phyloP scores from a whole-genome alignment of 2,329 filamentous ascomycete genomes.

The Aspergillus amoenus region DNA sequence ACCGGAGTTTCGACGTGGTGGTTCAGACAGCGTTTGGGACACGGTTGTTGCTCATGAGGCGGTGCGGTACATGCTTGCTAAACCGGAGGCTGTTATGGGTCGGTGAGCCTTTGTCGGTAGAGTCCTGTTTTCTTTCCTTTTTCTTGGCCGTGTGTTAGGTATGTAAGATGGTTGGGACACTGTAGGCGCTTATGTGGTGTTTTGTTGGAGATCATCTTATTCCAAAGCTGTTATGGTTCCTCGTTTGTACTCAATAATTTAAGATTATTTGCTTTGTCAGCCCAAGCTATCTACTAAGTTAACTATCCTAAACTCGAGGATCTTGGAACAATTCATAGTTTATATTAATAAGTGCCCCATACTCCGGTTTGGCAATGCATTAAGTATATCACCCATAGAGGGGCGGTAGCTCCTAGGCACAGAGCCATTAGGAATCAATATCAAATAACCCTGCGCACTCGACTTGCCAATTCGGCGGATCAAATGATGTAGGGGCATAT shows the following conservation, averaged over 20 bases:
- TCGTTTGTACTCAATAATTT: neutral
- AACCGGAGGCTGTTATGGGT: conserved; percentile 37
- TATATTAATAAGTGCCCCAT: neutral
- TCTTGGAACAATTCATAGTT: neutral
- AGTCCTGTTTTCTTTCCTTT: neutral
- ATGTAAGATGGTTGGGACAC: conserved; percentile 1
- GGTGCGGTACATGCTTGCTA: conserved; percentile 61
- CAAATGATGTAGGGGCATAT: neutral
- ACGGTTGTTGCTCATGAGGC: conserved; percentile 61
- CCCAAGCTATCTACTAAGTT: neutral
- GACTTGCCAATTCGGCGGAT: neutral
- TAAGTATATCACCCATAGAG: neutral
- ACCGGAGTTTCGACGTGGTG: conserved; percentile 48
- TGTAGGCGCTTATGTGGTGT: conserved; percentile 28
- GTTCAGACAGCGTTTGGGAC: conserved; percentile 63
- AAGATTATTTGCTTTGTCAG: neutral
- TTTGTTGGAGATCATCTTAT: conserved; percentile 18
- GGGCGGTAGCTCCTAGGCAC: neutral
- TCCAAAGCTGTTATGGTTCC: conserved; percentile 6
- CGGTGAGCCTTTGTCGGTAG: conserved; percentile 13
- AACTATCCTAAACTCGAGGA: neutral
- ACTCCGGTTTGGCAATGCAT: neutral
- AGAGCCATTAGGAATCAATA: neutral
- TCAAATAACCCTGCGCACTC: neutral
- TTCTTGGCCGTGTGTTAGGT: neutral